Evolutionary conservation across 2,329 filamentous ascomycete species (phyloP).

Genomic region (Biscogniauxia mediterranea): DNA sequence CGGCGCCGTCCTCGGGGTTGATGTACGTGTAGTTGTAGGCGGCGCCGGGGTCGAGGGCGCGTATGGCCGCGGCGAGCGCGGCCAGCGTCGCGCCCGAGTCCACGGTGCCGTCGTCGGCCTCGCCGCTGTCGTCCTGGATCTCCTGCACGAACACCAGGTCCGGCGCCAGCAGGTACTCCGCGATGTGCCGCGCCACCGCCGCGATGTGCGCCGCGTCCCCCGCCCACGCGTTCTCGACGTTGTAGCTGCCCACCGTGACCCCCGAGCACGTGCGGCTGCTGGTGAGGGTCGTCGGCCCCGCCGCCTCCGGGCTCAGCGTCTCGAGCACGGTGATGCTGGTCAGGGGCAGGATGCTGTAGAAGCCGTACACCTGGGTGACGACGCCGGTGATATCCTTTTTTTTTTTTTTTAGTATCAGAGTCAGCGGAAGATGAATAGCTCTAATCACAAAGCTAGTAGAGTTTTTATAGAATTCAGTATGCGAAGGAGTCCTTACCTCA

Average conservation of each 20-base stretch:
- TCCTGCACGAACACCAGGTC: constrained; percentile 69
- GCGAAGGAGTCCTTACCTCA: constrained; percentile 39
- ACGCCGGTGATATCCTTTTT: constrained; percentile 58
- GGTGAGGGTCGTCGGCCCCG: constrained; percentile 50
- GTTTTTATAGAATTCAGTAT: not conserved
- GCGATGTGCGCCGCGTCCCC: constrained; percentile 50
- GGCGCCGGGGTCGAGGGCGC: constrained; percentile 39
- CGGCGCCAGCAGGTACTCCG: constrained; percentile 60
- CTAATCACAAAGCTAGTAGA: too few species aligned
- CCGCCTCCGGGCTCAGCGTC: constrained; percentile 44
- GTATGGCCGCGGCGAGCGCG: constrained; percentile 53
- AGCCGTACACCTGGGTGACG: constrained; percentile 63
- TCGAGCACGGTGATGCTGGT: constrained; percentile 52
- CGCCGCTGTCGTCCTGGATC: constrained; percentile 65
- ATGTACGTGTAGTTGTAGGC: constrained; percentile 61
- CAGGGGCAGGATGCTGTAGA: constrained; percentile 65
- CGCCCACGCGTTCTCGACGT: constrained; percentile 66
- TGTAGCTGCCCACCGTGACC: constrained; percentile 66
- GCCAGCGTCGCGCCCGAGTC: constrained; percentile 58
- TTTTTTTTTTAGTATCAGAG: not conserved
- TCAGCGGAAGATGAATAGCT: not conserved
- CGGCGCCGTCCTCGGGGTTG: constrained; percentile 55
- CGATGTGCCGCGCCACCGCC: constrained; percentile 63
- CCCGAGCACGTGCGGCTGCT: constrained; percentile 57
- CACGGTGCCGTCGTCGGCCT: constrained; percentile 57